These are phyloP conservation scores for Fimicolochytrium jonesii DNA, from an alignment of 192 early-diverging fungal genomes.

Conservation along the genomic window DNA sequence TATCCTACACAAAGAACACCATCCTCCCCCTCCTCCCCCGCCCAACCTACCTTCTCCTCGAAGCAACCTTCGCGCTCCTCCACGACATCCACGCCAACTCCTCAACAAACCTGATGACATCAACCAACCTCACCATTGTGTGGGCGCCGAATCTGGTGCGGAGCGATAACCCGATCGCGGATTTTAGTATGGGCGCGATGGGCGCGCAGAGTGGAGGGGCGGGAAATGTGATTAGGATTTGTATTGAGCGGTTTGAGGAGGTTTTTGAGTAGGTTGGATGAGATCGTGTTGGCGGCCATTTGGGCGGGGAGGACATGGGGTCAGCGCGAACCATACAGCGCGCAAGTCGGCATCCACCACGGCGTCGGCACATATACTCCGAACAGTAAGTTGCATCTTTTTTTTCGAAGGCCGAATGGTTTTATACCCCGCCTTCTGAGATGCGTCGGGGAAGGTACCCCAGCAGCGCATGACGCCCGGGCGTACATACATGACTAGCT, in stretches of 20 bases:
- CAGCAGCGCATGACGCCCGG: too few species aligned
- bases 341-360: too few species aligned
- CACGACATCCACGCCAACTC: conserved; percentile 64
- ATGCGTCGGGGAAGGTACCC: too few species aligned
- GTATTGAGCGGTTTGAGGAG: conserved; percentile 32
- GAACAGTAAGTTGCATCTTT: too few species aligned
- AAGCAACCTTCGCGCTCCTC: conserved; percentile 68
- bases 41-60: conserved; percentile 20
- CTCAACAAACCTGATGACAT: conserved; percentile 76
- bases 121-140: conserved; percentile 75
- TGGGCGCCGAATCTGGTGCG: conserved; percentile 82
- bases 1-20: conserved; percentile 10
- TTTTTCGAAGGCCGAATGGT: too few species aligned
- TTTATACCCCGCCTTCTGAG: too few species aligned
- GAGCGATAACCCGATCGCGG: conserved; percentile 39
- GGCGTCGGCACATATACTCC: too few species aligned
- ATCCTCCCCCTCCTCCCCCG: conserved; percentile 35
- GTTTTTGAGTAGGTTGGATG: too few species aligned
- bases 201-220: conserved; percentile 32
- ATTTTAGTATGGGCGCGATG: conserved; percentile 42
- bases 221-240: conserved; percentile 32
- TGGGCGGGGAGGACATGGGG: too few species aligned
- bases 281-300: too few species aligned
- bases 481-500: too few species aligned
- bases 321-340: too few species aligned